A percentile compares a stretch with the other conserved stretches of the same genome.
These are phyloP conservation scores for Pseudogymnoascus sp. DNA, from an alignment of 2,329 filamentous ascomycete species.

Conservation along the genomic window DNA sequence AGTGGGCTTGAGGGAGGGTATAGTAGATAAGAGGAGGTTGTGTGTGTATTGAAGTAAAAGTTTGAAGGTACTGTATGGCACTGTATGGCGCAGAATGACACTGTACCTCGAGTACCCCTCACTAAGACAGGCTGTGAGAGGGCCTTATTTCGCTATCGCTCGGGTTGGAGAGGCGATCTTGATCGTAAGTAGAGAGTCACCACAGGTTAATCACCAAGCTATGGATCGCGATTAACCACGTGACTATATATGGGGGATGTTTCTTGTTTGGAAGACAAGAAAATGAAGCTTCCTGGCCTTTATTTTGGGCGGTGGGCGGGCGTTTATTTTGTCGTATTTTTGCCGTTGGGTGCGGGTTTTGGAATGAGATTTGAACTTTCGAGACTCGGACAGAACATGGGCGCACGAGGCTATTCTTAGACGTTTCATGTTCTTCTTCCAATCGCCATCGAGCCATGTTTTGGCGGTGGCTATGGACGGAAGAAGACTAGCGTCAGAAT, in stretches of 20 bases:
- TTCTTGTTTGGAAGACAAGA: not conserved
- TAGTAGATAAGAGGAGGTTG: not conserved
- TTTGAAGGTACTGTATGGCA: not conserved
- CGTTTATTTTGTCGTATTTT: conserved; percentile 3
- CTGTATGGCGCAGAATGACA: not conserved
- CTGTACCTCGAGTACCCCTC: conserved; percentile 1
- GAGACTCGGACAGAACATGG: conserved; percentile 8
- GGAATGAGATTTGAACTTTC: conserved; percentile 9
- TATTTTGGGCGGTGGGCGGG: not conserved
- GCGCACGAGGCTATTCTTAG: conserved; percentile 2
- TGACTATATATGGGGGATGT: not conserved
- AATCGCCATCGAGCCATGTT: conserved; percentile 1
- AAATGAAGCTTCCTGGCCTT: not conserved
- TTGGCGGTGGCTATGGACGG: not conserved
- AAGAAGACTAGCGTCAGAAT: not conserved
- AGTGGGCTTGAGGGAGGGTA: not conserved
- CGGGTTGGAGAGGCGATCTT: not conserved
- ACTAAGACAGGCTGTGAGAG: not conserved
- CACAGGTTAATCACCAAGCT: not conserved
- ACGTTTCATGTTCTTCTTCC: conserved; percentile 9
- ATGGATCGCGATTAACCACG: not conserved
- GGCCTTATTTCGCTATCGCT: conserved; percentile 2
- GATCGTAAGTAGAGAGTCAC: conserved; percentile 4
- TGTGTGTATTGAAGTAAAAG: not conserved
- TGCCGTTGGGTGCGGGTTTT: not conserved